A percentile compares a stretch with the other conserved stretches of the same genome.
phyloP scores from a whole-genome alignment of 2,329 filamentous ascomycete species.

The Microsporum audouinii region DNA sequence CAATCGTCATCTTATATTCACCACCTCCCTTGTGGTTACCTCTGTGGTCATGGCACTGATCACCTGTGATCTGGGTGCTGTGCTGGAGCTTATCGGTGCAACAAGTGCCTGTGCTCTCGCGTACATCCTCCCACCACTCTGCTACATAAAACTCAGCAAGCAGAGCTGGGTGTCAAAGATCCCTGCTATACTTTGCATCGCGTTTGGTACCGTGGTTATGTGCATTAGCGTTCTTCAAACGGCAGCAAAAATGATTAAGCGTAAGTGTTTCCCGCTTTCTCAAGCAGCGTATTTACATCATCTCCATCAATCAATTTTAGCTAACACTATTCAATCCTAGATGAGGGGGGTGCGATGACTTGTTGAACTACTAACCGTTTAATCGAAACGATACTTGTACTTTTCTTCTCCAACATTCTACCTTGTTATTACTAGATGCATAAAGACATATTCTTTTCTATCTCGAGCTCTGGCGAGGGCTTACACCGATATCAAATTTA shows the following conservation, averaged over 20 bases:
- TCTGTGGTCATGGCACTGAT: conserved; percentile 68
- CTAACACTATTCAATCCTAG: conserved; percentile 14
- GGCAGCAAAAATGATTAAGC: conserved; percentile 51
- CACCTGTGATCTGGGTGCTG: conserved; percentile 85
- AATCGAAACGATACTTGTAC: not conserved
- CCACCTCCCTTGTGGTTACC: conserved; percentile 64
- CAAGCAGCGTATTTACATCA: not conserved
- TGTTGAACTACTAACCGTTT: conserved; percentile 16
- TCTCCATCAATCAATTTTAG: not conserved
- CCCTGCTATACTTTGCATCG: conserved; percentile 58
- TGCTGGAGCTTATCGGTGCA: conserved; percentile 92
- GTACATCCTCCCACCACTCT: conserved; percentile 88
- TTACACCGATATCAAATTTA: not conserved
- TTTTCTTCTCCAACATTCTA: not conserved
- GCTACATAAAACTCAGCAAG: conserved; percentile 85
- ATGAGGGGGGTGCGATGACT: conserved; percentile 25
- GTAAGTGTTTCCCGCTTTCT: conserved; percentile 20
- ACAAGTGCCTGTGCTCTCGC: conserved; percentile 89
- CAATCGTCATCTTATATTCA: conserved; percentile 76
- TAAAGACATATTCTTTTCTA: not conserved
- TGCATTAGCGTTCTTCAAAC: conserved; percentile 65
- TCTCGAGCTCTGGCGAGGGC: not conserved
- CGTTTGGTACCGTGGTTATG: conserved; percentile 72
- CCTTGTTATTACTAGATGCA: conserved; percentile 4
- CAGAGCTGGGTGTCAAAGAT: conserved; percentile 62